Percentiles rank a stretch among this genome's conserved stretches.
Conservation (phyloP, 352 stramenopile species). For the Globisporangium nagaii region DNA sequence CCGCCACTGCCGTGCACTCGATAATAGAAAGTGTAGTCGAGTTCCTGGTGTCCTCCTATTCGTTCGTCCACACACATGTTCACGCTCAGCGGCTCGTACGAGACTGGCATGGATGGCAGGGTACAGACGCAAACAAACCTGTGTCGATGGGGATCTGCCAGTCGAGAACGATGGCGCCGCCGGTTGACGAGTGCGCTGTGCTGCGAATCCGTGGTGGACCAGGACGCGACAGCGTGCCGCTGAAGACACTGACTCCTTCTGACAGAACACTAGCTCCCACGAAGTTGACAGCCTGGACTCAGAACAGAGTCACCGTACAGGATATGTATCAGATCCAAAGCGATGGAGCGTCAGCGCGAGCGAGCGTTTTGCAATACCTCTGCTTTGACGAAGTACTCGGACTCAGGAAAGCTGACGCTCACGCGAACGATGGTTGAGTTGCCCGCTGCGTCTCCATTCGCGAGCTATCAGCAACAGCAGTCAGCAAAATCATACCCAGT, state of each 20-base stretch:
- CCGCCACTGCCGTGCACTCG: conserved; percentile 11
- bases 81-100: background rate
- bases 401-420: conserved; percentile 30
- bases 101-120: background rate
- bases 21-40: conserved; percentile 36
- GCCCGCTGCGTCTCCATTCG: background rate
- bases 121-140: conserved; percentile 12
- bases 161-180: conserved; percentile 28
- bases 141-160: conserved; percentile 37
- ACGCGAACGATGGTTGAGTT: conserved; percentile 20
- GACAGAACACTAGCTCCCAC: conserved; percentile 30
- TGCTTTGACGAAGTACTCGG: conserved; percentile 27
- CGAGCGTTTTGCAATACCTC: too few relatives aligned
- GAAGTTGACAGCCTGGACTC: conserved; percentile 31
- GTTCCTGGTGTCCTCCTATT: conserved; percentile 23
- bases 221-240: conserved; percentile 28
- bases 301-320: background rate
- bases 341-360: too few relatives aligned
- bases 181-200: conserved; percentile 14
- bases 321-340: too few relatives aligned
- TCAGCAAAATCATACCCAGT: background rate
- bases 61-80: background rate
- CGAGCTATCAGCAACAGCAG: background rate
- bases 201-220: conserved; percentile 28
- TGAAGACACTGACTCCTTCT: conserved; percentile 21